phyloP scores from a whole-genome alignment of 768 basidiomycete genomes.

The Trametes gibbosa region DNA sequence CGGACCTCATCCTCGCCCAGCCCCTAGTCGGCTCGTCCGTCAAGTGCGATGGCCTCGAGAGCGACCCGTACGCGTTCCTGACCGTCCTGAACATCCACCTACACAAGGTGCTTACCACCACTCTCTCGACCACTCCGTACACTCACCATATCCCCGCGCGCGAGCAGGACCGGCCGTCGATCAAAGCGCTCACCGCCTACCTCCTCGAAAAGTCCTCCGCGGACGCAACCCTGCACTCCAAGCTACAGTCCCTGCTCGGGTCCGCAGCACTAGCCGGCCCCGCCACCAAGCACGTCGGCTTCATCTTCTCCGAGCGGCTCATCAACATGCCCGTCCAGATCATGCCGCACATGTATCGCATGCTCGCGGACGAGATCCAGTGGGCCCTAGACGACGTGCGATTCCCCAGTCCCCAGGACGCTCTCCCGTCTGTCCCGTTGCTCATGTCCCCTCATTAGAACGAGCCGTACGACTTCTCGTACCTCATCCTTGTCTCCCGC shows the following conservation, averaged over 20 bases:
- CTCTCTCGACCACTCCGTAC: neutral
- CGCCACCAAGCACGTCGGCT: slow-evolving; percentile 63
- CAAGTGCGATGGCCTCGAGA: slow-evolving; percentile 86
- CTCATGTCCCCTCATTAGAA: too few relatives aligned
- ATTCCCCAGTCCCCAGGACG: too few relatives aligned
- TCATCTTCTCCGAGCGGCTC: slow-evolving; percentile 84
- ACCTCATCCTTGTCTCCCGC: slow-evolving; percentile 74
- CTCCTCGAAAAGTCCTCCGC: slow-evolving; percentile 56
- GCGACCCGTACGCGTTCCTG: slow-evolving; percentile 87
- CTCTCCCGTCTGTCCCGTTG: too few relatives aligned
- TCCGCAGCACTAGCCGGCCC: slow-evolving; percentile 29
- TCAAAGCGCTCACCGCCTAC: slow-evolving; percentile 71
- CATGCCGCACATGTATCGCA: slow-evolving; percentile 87
- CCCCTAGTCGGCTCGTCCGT: slow-evolving; percentile 83
- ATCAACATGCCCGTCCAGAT: slow-evolving; percentile 96
- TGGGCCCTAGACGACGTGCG: slow-evolving; percentile 66
- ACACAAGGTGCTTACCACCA: slow-evolving; percentile 48
- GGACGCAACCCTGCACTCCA: slow-evolving; percentile 48
- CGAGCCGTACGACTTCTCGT: slow-evolving; percentile 67
- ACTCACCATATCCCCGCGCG: neutral
- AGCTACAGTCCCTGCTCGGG: slow-evolving; percentile 52
- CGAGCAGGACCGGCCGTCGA: slow-evolving; percentile 64
- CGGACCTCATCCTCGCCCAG: slow-evolving; percentile 76
- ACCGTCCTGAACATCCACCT: slow-evolving; percentile 78
- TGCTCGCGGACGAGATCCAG: slow-evolving; percentile 82